Percentiles rank a stretch among this genome's conserved stretches.
phyloP scores from a whole-genome alignment of 2,329 filamentous ascomycete species.

The Diplodia mutila region DNA sequence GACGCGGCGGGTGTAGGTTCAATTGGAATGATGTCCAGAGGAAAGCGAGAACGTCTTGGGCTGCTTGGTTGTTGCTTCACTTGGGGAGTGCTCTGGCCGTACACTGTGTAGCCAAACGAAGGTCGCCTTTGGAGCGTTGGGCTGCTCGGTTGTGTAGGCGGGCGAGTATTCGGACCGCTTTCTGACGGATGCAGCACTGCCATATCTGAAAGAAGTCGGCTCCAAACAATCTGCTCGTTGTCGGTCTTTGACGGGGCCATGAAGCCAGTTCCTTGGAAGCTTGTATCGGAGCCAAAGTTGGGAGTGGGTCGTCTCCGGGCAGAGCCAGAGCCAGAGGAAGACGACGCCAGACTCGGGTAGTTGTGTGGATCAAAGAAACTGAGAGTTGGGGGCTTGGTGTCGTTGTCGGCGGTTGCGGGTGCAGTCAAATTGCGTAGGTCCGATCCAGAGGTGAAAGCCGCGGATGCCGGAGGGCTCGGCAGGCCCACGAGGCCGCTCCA shows the following conservation, averaged over 20 bases:
- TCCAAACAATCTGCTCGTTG: conserved; percentile 33
- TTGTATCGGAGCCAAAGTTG: conserved; percentile 24
- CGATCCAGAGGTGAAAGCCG: conserved; percentile 18
- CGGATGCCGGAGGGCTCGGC: conserved; percentile 23
- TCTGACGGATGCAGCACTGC: not conserved
- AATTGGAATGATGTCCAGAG: conserved; percentile 3
- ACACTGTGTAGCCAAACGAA: not conserved
- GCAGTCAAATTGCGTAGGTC: conserved; percentile 10
- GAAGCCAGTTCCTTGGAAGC: conserved; percentile 15
- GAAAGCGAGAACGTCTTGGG: not conserved
- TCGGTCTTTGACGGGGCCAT: conserved; percentile 30
- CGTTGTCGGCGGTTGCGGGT: not conserved
- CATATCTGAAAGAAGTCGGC: conserved; percentile 32
- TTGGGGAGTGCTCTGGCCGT: not conserved
- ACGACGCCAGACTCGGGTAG: not conserved
- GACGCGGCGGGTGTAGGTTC: conserved; percentile 5
- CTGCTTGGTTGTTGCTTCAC: conserved; percentile 17
- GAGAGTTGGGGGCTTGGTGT: not conserved
- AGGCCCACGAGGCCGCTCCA: conserved; percentile 13
- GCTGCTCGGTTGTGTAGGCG: conserved; percentile 18
- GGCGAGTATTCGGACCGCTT: conserved; percentile 8
- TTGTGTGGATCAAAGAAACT: conserved; percentile 13
- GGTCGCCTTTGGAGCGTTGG: conserved; percentile 9
- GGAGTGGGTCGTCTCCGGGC: not conserved
- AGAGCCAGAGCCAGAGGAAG: not conserved